Conservation (phyloP, 2,329 filamentous ascomycete genomes). For the Cercospora sp. region DNA sequence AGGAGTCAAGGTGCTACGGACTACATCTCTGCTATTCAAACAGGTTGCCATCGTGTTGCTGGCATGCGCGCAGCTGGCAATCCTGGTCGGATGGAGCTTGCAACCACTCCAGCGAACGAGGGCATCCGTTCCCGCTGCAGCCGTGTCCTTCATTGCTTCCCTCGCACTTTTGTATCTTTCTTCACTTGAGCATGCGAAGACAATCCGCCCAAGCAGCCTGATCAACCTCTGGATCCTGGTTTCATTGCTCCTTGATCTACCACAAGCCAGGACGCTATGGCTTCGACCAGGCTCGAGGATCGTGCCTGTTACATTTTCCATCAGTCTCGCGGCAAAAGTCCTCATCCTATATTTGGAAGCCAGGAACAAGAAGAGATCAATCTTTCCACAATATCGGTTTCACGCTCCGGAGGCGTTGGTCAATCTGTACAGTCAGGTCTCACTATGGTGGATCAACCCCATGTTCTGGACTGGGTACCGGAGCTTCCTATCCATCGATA, state of each 20-base stretch:
- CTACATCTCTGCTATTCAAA: slow-evolving; percentile 18
- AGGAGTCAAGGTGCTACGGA: slow-evolving; percentile 23
- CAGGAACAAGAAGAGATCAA: slow-evolving; percentile 22
- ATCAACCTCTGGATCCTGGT: slow-evolving; percentile 27
- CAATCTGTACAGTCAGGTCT: slow-evolving; percentile 32
- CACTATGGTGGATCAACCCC: slow-evolving; percentile 43
- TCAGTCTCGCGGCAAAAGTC: slow-evolving; percentile 22
- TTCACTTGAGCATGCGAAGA: slow-evolving; percentile 23
- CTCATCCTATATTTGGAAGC: slow-evolving; percentile 28
- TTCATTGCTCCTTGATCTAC: slow-evolving; percentile 25
- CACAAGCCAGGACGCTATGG: slow-evolving; percentile 30
- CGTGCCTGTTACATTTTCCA: slow-evolving; percentile 21
- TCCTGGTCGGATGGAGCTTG: slow-evolving; percentile 23
- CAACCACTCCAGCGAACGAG: slow-evolving; percentile 19
- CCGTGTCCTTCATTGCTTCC: slow-evolving; percentile 23
- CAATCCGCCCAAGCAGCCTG: slow-evolving; percentile 23
- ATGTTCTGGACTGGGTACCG: slow-evolving; percentile 36
- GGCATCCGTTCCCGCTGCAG: slow-evolving; percentile 24
- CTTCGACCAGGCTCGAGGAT: slow-evolving; percentile 19
- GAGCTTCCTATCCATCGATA: slow-evolving; percentile 26
- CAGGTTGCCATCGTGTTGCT: slow-evolving; percentile 20
- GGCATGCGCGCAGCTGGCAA: slow-evolving; percentile 21
- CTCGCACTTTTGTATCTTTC: slow-evolving; percentile 26
- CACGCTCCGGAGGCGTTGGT: slow-evolving; percentile 27
- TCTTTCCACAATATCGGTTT: slow-evolving; percentile 21